Percentiles rank a stretch among this genome's conserved stretches.
Conservation (phyloP, 2,329 filamentous ascomycete genomes). For the Cytospora paraplurivora region DNA sequence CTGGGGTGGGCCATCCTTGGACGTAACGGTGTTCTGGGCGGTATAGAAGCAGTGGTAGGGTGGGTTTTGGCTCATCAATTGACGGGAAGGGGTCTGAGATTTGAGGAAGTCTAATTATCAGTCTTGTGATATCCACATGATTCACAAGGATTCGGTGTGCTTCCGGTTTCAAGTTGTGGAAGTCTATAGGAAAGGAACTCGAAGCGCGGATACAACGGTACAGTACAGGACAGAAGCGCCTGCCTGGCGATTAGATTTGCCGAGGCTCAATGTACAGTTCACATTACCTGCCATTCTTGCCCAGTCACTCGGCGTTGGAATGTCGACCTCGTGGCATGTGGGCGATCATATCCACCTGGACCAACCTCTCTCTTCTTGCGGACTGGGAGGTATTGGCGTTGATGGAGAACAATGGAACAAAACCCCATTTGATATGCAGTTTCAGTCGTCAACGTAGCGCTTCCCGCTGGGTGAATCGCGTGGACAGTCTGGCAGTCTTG, state of each 20-base stretch:
- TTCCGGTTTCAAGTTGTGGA: conserved; percentile 2
- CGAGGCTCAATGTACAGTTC: conserved; percentile 9
- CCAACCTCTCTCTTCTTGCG: neutral
- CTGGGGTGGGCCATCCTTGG: conserved; percentile 19
- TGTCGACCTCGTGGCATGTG: neutral
- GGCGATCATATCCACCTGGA: neutral
- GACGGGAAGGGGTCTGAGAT: neutral
- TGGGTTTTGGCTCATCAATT: neutral
- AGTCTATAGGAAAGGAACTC: neutral
- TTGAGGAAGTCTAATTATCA: neutral
- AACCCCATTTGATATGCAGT: too few species aligned
- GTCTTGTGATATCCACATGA: neutral
- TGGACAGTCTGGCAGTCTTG: neutral
- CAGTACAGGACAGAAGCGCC: neutral
- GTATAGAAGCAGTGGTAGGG: neutral
- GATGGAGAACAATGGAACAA: neutral
- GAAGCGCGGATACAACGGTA: neutral
- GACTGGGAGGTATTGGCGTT: neutral
- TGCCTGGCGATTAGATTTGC: conserved; percentile 11
- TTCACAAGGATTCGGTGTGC: neutral
- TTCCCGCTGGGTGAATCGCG: neutral
- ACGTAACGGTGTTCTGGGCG: neutral
- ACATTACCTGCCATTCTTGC: neutral
- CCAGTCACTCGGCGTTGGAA: neutral
- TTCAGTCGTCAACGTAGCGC: too few species aligned